Base-by-base conservation (phyloP, 148 eudicot species). In the Rhododendron williamsianum region DNA sequence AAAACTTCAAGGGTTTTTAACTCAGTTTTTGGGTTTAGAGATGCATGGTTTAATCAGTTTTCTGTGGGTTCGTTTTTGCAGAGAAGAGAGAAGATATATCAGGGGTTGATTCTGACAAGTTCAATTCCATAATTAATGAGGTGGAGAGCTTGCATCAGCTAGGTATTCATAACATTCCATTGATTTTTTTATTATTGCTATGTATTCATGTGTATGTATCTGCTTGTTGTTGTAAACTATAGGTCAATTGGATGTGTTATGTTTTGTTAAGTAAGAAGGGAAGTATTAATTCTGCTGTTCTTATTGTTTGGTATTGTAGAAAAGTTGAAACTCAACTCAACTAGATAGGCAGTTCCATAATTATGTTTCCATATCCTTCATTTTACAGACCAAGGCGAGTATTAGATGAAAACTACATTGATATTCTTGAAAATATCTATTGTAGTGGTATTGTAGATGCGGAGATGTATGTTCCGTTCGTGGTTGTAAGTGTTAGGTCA, bases 131-230 rank as follows among this genome's bases (percentile, higher is more conserved):
- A 35, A 87, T 97, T 81, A 90, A 90, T 51, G 93, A 95, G 88
- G 98, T 95, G 51, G 95, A 97, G 84, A 89, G 54, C 90, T 87
- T 97, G 92, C 98, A 95, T 87, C 89, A 92, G 89, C 93, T 89
- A 86, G 99, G 99, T 97, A 93, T 78, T 9, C 80, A 60, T 86
- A 23, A 54, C 8, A 48, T 43, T 21, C 52, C 18, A 30, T 11
- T 35, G 18, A 25, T 0, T 36, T n/a, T 48, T 71, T 46, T 6
- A 8, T 46, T 6, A 27, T 54, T 8, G 23, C 41, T 9, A 46
- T 46, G 49, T 21, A 10, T n/a, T 9, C 5, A 13, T 9, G 15
- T 56, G n/a, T n/a, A 10, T 36, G 13, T 33, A 23, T 33, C 41
- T 30, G 38, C 38, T 71, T 12, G 0, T 71, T 13, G 16, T 71